phyloP scores from a whole-genome alignment of 768 basidiomycete species.

The Boletus reticulatus region DNA sequence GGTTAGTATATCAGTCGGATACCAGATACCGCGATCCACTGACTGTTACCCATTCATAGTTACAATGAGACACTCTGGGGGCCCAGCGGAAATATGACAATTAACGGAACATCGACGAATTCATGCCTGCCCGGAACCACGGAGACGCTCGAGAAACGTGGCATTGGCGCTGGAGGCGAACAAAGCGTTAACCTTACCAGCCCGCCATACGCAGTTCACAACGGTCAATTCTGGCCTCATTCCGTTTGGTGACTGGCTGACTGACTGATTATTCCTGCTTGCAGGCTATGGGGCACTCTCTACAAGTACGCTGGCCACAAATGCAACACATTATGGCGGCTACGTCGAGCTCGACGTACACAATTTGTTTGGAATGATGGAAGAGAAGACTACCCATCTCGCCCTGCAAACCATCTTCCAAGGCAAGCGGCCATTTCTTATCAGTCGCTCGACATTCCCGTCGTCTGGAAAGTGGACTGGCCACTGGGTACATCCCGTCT shows the following conservation, averaged over 20 bases:
- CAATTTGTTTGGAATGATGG: conserved; percentile 72
- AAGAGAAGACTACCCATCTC: conserved; percentile 61
- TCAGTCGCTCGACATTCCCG: conserved; percentile 67
- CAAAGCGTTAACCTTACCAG: conserved; percentile 47
- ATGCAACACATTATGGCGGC: conserved; percentile 67
- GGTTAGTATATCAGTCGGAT: conserved; percentile 35
- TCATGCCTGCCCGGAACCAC: conserved; percentile 22
- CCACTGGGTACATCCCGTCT: conserved; percentile 51
- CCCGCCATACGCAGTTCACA: conserved; percentile 72
- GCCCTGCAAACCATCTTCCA: conserved; percentile 53
- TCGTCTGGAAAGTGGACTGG: conserved; percentile 69
- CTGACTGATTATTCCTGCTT: background rate
- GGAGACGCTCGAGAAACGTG: conserved; percentile 36
- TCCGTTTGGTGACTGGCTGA: background rate
- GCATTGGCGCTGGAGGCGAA: conserved; percentile 49
- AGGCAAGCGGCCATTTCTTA: conserved; percentile 67
- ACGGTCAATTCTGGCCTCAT: conserved; percentile 41
- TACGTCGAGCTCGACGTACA: conserved; percentile 64
- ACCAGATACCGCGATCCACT: background rate
- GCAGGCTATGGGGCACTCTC: conserved; percentile 54
- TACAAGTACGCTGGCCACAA: conserved; percentile 58
- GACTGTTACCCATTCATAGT: conserved; percentile 30
- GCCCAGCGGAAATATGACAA: conserved; percentile 71
- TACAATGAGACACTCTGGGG: conserved; percentile 63
- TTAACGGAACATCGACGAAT: conserved; percentile 63